Conservation (phyloP, 2,329 filamentous ascomycete species). For the Plenodomus lindquistii region DNA sequence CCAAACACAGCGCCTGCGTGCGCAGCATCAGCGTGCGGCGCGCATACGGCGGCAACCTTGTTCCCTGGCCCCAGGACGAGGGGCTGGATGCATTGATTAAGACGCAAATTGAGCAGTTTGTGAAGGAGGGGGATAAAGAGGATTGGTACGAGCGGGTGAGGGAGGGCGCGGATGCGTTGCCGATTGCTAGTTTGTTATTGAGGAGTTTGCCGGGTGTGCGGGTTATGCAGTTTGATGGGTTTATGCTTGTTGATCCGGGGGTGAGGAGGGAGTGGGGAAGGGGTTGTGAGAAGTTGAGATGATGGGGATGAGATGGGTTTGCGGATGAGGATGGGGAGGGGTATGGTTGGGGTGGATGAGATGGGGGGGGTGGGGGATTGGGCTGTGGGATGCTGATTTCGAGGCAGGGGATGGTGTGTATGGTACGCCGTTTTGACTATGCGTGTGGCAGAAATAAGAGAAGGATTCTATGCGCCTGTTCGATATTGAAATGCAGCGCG, state of each 20-base stretch:
- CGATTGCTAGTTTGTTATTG: constrained; percentile 15
- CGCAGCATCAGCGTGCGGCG: constrained; percentile 9
- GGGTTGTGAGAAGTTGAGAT: background rate
- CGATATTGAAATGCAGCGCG: too few relatives aligned
- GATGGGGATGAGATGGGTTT: background rate
- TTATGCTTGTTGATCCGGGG: constrained; percentile 17
- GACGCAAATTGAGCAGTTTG: constrained; percentile 4
- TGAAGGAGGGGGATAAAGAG: constrained; percentile 5
- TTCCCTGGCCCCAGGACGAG: constrained; percentile 11
- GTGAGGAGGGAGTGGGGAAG: background rate
- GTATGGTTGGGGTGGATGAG: too few relatives aligned
- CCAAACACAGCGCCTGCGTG: constrained; percentile 7
- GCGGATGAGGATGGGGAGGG: too few relatives aligned
- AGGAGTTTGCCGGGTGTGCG: constrained; percentile 13
- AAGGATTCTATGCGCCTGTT: too few relatives aligned
- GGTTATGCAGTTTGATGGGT: constrained; percentile 20
- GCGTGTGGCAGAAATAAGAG: too few relatives aligned
- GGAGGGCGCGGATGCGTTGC: constrained; percentile 14
- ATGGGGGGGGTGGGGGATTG: too few relatives aligned
- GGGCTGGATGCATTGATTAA: constrained; percentile 7
- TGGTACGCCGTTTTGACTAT: too few relatives aligned
- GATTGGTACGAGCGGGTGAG: constrained; percentile 10
- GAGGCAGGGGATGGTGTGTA: too few relatives aligned
- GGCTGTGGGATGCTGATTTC: too few relatives aligned
- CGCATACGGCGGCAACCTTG: constrained; percentile 18